Conservation (phyloP, 768 basidiomycete genomes). For the Leccinum subgranulosum region DNA sequence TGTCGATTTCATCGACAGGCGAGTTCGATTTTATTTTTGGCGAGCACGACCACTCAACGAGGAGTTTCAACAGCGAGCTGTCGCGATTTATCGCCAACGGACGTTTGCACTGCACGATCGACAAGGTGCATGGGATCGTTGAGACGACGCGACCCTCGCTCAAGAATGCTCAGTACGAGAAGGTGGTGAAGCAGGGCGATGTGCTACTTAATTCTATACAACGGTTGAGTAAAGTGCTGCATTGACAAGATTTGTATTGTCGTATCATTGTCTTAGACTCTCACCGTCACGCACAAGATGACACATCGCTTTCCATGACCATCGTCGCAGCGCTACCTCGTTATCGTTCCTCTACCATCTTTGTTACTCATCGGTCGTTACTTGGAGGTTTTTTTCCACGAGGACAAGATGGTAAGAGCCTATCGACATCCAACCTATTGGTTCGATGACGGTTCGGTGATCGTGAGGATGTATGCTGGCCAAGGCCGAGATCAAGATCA, state of each 20-base stretch:
- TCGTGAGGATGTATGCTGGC: conserved; percentile 40
- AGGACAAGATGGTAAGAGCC: background rate
- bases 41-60: background rate
- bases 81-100: conserved; percentile 89
- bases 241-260: conserved; percentile 29
- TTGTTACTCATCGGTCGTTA: conserved; percentile 6
- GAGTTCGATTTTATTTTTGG: conserved; percentile 30
- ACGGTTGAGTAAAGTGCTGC: conserved; percentile 85
- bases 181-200: conserved; percentile 92
- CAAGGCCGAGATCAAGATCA: conserved; percentile 6
- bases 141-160: conserved; percentile 78
- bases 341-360: conserved; percentile 5
- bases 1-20: conserved; percentile 84
- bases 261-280: background rate
- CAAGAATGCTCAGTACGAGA: conserved; percentile 88
- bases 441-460: conserved; percentile 64
- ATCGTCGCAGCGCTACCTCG: background rate
- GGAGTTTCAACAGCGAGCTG: conserved; percentile 62
- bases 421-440: conserved; percentile 51
- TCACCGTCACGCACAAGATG: background rate
- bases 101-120: conserved; percentile 83
- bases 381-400: conserved; percentile 7
- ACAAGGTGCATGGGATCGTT: conserved; percentile 92
- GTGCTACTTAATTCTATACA: conserved; percentile 83
- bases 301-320: background rate